Conservation (phyloP, 169 alveolate species). For the Cryptosporidium parvum region DNA sequence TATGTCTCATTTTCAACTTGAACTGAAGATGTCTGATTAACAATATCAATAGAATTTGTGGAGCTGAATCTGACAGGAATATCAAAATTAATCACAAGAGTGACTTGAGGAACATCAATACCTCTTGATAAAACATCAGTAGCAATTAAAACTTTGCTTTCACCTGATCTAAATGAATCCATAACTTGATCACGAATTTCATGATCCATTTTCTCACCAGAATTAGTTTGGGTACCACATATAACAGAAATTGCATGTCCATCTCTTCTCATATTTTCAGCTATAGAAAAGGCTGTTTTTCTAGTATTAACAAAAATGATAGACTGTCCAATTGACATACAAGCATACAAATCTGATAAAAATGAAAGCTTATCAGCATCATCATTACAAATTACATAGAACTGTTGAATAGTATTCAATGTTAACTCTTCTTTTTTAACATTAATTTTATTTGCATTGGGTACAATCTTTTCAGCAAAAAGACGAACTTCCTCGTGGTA, state of each 20-base stretch:
- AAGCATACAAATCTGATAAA: slow-evolving; percentile 92
- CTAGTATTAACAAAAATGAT: slow-evolving; percentile 97
- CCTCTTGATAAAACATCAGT: slow-evolving; percentile 98
- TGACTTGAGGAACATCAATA: slow-evolving; percentile 97
- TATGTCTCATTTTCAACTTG: slow-evolving; percentile 87
- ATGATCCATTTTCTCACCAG: slow-evolving; percentile 92
- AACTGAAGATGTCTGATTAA: neutral
- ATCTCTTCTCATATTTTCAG: slow-evolving; percentile 90
- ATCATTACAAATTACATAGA: slow-evolving; percentile 87
- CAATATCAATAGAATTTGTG: slow-evolving; percentile 71
- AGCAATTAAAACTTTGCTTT: slow-evolving; percentile 93
- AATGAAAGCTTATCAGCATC: slow-evolving; percentile 93
- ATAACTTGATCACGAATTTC: slow-evolving; percentile 93
- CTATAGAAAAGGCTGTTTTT: slow-evolving; percentile 91
- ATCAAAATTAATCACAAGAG: slow-evolving; percentile 95
- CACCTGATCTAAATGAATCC: slow-evolving; percentile 95
- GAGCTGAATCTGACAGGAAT: slow-evolving; percentile 87
- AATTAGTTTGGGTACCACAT: slow-evolving; percentile 87
- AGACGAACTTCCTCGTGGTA: slow-evolving; percentile 89
- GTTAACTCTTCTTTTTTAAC: slow-evolving; percentile 95
- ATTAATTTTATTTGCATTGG: slow-evolving; percentile 84
- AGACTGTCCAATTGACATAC: slow-evolving; percentile 96
- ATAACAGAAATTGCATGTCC: slow-evolving; percentile 88
- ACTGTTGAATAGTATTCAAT: slow-evolving; percentile 95
- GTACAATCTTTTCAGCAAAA: slow-evolving; percentile 90